Conservation (phyloP, 805 yeast species). For the Lachancea kluyveri region DNA sequence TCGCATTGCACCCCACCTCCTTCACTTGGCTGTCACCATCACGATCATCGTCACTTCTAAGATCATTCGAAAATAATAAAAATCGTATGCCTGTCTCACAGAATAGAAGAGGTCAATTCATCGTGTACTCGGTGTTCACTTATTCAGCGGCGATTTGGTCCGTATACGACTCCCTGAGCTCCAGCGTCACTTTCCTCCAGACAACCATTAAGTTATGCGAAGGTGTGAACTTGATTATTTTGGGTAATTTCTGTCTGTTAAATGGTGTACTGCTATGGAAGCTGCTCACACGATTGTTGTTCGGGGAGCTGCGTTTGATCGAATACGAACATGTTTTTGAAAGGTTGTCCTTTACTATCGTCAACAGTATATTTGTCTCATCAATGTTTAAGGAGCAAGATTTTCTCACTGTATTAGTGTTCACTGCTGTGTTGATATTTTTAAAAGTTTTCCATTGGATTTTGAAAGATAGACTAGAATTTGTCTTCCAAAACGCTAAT, state of each 20-base stretch:
- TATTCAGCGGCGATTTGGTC: constrained; percentile 18
- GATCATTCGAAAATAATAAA: too few relatives aligned
- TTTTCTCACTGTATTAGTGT: constrained; percentile 37
- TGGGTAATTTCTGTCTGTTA: constrained; percentile 41
- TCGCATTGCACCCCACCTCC: too few relatives aligned
- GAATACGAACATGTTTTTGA: constrained; percentile 74
- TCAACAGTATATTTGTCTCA: constrained; percentile 53
- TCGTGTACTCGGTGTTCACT: constrained; percentile 11
- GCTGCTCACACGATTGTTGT: constrained; percentile 45
- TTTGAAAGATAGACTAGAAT: constrained; percentile 42
- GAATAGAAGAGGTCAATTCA: constrained; percentile 6
- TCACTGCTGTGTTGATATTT: constrained; percentile 38
- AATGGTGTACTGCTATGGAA: constrained; percentile 38
- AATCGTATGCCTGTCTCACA: too few relatives aligned
- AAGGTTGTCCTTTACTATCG: constrained; percentile 56
- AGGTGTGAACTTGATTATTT: constrained; percentile 39
- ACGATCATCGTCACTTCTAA: too few relatives aligned
- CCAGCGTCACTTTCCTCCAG: constrained; percentile 30
- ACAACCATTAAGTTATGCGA: constrained; percentile 46
- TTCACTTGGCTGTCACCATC: too few relatives aligned
- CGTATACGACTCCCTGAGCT: constrained; percentile 18
- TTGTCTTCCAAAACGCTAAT: constrained; percentile 39
- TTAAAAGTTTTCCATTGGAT: constrained; percentile 76
- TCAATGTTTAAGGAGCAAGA: constrained; percentile 47
- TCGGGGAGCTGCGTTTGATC: constrained; percentile 68